These are phyloP conservation scores for Yamadazyma buinensis DNA, from an alignment of 1,139 yeast species.

Conservation along the genomic window DNA sequence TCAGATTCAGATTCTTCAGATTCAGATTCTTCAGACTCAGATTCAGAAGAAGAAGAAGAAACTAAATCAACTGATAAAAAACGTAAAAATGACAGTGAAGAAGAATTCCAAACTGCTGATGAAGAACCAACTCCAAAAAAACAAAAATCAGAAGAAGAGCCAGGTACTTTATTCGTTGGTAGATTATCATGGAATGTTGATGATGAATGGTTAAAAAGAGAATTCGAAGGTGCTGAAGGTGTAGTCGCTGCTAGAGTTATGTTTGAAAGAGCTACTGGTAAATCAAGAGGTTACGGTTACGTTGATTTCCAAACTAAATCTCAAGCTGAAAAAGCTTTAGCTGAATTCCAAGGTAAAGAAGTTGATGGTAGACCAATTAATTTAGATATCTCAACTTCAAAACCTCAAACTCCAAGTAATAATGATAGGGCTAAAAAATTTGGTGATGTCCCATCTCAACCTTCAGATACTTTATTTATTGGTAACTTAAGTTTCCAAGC, in stretches of 20 bases:
- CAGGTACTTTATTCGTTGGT: slow-evolving; percentile 92
- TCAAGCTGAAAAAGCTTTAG: slow-evolving; percentile 84
- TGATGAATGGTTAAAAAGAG: slow-evolving; percentile 87
- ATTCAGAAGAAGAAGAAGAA: slow-evolving; percentile 15
- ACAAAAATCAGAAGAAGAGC: slow-evolving; percentile 45
- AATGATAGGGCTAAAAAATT: slow-evolving; percentile 79
- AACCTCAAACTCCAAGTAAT: slow-evolving; percentile 57
- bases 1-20: slow-evolving; percentile 25
- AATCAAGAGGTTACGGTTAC: slow-evolving; percentile 97
- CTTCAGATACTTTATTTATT: slow-evolving; percentile 91
- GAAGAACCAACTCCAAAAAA: slow-evolving; percentile 37
- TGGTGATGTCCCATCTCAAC: slow-evolving; percentile 88
- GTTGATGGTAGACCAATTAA: slow-evolving; percentile 96
- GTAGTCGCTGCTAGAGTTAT: slow-evolving; percentile 87
- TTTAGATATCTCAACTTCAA: slow-evolving; percentile 85
- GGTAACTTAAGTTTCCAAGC: slow-evolving; percentile 94
- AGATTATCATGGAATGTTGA: slow-evolving; percentile 97
- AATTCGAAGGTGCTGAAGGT: slow-evolving; percentile 81
- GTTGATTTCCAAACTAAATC: slow-evolving; percentile 82
- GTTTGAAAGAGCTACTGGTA: slow-evolving; percentile 87
- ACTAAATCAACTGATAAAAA: slow-evolving; percentile 24
- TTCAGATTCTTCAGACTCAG: slow-evolving; percentile 22
- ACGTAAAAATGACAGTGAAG: slow-evolving; percentile 32
- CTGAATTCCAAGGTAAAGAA: slow-evolving; percentile 85
- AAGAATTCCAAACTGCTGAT: slow-evolving; percentile 21